Evolutionary conservation across 2,329 filamentous ascomycete species (phyloP).

Genomic region (Aspergillus floridensis): DNA sequence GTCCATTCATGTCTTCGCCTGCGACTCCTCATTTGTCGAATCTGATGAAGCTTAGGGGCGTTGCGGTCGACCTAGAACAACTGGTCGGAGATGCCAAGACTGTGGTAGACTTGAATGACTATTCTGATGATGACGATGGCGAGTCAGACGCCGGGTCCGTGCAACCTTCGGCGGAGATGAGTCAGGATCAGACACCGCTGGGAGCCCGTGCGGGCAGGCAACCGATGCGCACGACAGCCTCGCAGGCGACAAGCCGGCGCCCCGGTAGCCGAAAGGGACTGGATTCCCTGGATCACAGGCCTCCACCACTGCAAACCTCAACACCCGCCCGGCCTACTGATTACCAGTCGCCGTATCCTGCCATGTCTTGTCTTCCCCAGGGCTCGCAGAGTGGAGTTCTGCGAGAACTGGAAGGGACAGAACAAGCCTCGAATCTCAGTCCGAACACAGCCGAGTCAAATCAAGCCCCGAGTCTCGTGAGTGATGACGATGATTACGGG

Average conservation of each 20-base stretch:
- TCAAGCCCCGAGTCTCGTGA: slow-evolving; percentile 75
- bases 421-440: slow-evolving; percentile 56
- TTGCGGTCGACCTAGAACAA: slow-evolving; percentile 59
- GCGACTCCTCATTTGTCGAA: slow-evolving; percentile 67
- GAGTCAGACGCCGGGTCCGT: slow-evolving; percentile 36
- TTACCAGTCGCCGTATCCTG: slow-evolving; percentile 31
- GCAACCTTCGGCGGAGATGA: slow-evolving; percentile 22
- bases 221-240: slow-evolving; percentile 57
- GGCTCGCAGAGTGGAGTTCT: slow-evolving; percentile 18
- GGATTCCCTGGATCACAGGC: slow-evolving; percentile 38
- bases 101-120: slow-evolving; percentile 39
- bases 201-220: slow-evolving; percentile 40
- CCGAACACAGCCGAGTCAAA: slow-evolving; percentile 69
- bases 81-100: slow-evolving; percentile 56
- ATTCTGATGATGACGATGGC: slow-evolving; percentile 42
- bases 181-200: slow-evolving; percentile 19
- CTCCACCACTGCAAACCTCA: slow-evolving; percentile 43
- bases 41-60: slow-evolving; percentile 61
- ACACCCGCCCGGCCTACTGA: slow-evolving; percentile 32
- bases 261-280: slow-evolving; percentile 60
- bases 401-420: slow-evolving; percentile 50
- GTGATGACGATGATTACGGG: slow-evolving; percentile 76
- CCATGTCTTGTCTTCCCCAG: slow-evolving; percentile 43
- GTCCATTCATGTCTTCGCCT: slow-evolving; percentile 54
- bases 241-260: slow-evolving; percentile 50